Base-by-base conservation (phyloP, 1,284 basidiomycete species). In the Volvariella volvacea region DNA sequence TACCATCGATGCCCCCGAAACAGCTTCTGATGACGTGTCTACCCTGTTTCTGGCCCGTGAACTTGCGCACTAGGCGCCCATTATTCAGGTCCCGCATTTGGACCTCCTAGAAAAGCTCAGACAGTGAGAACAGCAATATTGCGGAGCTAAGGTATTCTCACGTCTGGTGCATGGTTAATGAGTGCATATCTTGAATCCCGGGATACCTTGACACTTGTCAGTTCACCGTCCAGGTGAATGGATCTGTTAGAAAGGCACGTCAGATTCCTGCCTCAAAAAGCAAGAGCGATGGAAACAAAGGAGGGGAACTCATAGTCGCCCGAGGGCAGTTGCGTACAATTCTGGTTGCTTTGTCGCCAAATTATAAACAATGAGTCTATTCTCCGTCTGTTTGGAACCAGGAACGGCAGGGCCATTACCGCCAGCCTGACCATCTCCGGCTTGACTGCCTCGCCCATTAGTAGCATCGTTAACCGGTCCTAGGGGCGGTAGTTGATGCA, bases 1-100 rank as follows among this genome's bases (percentile, higher is more conserved):
- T 89, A 49, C 86, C 85, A 56, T 90, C 84, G 22, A 84, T 70
- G n/a, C 94, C 94, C 20, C 94, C 96, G 63, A 98, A 98, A 58
- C 91, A 93, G 60, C 88, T 90, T 47, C 90, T 78, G 49, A 99
- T 89, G 50, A 97, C 81, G 63, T 90, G 88, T 32, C 76, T 73
- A 2, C 78, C 78, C 63, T 94, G 91, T 30, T 76, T 76, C 55
- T 93, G 88, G 19, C 89, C 94, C 1, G 79, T 79, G 59, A 85
- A 95, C 61, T 83, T 88, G 51, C 87, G 81, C 21, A 84, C 73
- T 50, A 92, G 68, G 44, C 78, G 76, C 39, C 79, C 75, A 41
- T 78, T 73, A 16, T 74, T 67, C 39, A 98, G 73, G 58, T 92
- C 84, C 82, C 88, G 92, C 50, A 97, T 65, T 54, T 92, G 84